Percentiles rank a stretch among this genome's conserved stretches.
Conservation (phyloP, 1,284 basidiomycete species). For the Cutaneotrichosporon sp. region DNA sequence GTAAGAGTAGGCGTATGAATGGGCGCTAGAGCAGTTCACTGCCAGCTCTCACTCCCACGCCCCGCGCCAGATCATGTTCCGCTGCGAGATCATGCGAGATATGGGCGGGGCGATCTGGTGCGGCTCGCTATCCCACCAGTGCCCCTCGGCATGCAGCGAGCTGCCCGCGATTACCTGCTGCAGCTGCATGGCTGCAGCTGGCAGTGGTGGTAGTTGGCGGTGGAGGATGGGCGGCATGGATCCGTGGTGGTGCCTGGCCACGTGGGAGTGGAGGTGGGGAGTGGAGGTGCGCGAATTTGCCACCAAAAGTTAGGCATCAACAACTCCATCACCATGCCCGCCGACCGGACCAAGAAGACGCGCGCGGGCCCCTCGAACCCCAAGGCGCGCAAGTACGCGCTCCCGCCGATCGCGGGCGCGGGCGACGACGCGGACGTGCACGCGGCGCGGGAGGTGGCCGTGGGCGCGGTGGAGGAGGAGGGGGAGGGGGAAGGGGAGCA, state of each 20-base stretch:
- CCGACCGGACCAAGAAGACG: slow-evolving; percentile 8
- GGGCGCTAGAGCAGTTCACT: too few species aligned
- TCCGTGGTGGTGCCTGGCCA: neutral
- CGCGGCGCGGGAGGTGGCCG: neutral
- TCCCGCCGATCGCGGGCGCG: slow-evolving; percentile 9
- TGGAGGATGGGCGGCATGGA: too few species aligned
- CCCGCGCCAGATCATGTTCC: too few species aligned
- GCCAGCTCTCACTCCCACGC: too few species aligned
- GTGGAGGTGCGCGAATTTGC: neutral
- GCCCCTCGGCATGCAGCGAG: too few species aligned
- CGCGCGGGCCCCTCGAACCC: slow-evolving; percentile 9
- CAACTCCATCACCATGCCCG: slow-evolving; percentile 6
- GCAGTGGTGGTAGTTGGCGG: too few species aligned
- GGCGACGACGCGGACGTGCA: slow-evolving; percentile 14
- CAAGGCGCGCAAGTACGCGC: slow-evolving; percentile 7
- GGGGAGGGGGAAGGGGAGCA: slow-evolving; percentile 26
- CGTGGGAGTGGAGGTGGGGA: neutral
- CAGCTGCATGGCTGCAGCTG: too few species aligned
- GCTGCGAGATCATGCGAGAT: too few species aligned
- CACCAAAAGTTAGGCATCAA: neutral
- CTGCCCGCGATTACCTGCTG: too few species aligned
- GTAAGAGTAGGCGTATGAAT: too few species aligned
- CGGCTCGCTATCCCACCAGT: too few species aligned
- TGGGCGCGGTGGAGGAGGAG: slow-evolving; percentile 18
- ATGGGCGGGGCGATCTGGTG: too few species aligned